Conservation (phyloP, 164 flowering plant species). For the Vitis riparia region DNA sequence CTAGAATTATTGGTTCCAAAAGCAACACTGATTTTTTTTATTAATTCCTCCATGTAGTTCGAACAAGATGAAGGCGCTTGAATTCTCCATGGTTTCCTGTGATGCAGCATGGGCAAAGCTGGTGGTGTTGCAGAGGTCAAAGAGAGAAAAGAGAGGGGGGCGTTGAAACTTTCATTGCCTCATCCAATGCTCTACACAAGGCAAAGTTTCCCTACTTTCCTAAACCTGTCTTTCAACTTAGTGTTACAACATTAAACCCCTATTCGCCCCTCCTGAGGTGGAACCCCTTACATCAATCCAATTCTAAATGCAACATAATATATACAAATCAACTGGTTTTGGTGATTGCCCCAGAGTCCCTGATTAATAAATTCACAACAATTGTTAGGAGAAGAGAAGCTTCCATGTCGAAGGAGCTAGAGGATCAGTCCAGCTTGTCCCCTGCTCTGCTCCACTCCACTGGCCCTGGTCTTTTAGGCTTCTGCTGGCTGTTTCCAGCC, state of each 20-base stretch:
- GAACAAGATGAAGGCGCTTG: no score
- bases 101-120: no score
- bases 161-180: no score
- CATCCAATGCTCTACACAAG: no score
- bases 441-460: constrained; percentile 45
- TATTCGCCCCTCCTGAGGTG: neutral
- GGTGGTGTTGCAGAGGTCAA: no score
- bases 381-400: neutral
- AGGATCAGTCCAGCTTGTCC: constrained; percentile 23
- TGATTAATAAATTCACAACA: constrained; percentile 1
- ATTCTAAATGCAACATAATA: constrained; percentile 10
- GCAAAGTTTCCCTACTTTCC: no score
- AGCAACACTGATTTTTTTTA: no score
- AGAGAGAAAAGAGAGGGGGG: no score
- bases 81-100: no score
- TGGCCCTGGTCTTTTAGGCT: constrained; percentile 39
- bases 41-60: no score
- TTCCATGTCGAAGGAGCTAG: neutral
- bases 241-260: constrained; percentile 10
- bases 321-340: constrained; percentile 16
- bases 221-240: no score
- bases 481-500: constrained; percentile 39
- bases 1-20: no score
- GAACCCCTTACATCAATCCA: constrained; percentile 5
- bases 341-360: neutral